Evolutionary conservation across 805 yeast genomes (phyloP), one percentile per base, ranked within the genome.

Genomic region (Candida coquimbonensis): DNA sequence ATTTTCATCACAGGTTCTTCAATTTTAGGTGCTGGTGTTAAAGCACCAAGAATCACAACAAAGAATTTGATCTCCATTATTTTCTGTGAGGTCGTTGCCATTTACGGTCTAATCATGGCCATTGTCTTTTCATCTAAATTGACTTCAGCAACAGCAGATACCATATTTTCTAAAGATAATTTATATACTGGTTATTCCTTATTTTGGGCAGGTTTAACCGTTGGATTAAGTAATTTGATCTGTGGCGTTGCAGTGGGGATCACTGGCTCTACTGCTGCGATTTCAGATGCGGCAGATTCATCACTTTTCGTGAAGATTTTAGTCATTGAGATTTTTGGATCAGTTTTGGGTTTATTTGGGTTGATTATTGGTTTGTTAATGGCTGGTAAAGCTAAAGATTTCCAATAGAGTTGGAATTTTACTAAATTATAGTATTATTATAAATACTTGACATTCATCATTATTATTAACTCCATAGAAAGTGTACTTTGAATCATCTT

Each of bases 11-110:
- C 98, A 2, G 99, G 99, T 36, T 75, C 96, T 1, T 81, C 96
- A 27, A 87, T 93, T 56, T 69, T 93, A 51, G 99, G 99, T 57
- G 99, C 99, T 3, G 99, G 99, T 72, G 97, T 93, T 49, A 87
- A 87, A 66, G 93, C 96, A 13, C 99, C 99, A 43, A 76, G 98
- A 64, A 95, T 93, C 63, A 90, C 98, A 38, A 93, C 99, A 45
- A 93, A 93, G 74, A 93, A 93, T 66, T 78, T 93, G 64, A 95
- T 93, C 53, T 86, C 95, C 37, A 93, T 93, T 65, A 95, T 93
- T 70, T 93, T 93, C 74, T 93, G 99, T 75, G 99, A 93, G 70
- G 99, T 93, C 57, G 99, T 93, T 46, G 99, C 99, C 54, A 93
- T 93, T 64, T 93, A 93, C 64, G 99, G 99, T 4, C 78, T 93